Base-by-base conservation (phyloP, 257 asterid genomes). In the Capsicum chinense region DNA sequence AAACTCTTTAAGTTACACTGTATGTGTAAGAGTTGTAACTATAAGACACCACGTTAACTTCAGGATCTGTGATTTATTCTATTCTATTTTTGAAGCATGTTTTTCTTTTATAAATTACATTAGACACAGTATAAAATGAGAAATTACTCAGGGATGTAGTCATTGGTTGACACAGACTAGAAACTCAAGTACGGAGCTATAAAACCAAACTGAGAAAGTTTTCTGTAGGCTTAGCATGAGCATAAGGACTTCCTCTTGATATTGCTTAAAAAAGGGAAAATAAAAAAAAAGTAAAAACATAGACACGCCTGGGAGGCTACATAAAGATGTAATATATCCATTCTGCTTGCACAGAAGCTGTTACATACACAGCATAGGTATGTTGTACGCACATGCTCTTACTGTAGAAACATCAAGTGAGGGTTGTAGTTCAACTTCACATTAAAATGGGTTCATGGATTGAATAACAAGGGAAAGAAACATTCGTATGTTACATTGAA, bases 221-320 rank as follows among this genome's bases (percentile, higher is more conserved):
- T n/a, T 62, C 37, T 5, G 37, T 19, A 62, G 68, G 68, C 33
- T 60, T n/a, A 19, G 11, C 13, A 60, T 60, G 67, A n/a, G 67
- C 67, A 60, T 60, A 60, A 60, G 12, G 67, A 60, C 68, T 19
- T 59, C 64, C 64, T 62, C 39, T 19, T 62, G 69, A 62, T 62
- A 21, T 21, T 21, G 9, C 13, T 62, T 62, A 10, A 3, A 62
- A 62, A 62, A 33, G 39, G 69, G 35, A 21, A 17, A 62, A 62
- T 9, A 21, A 62, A 19, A 60, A 26, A 26, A 60, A 60, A 60
- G 4, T 5, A 8, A 60, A 62, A 62, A 21, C 69, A 9, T 19
- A 19, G 69, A 21, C 39, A 62, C 21, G 69, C 39, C 39, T 62
- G 39, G 33, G 69, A 62, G 69, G 15, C 39, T 62, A 62, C 15